Evolutionary conservation across 768 basidiomycete genomes (phyloP), one percentile per base, ranked within the genome.

Genomic region (Tylopilus cervinicoccineus): DNA sequence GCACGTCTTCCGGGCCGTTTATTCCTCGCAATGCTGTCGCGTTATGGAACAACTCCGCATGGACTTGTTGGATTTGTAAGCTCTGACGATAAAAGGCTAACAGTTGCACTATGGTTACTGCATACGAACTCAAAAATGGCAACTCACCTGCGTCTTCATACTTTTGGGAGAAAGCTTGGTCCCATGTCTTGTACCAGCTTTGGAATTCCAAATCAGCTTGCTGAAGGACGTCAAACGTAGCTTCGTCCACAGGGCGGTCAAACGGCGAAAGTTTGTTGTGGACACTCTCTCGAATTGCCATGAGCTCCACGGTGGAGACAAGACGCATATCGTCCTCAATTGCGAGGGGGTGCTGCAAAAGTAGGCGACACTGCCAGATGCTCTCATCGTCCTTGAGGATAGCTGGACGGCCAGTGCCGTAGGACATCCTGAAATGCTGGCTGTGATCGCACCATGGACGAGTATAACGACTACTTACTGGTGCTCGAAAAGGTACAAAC

Each of bases 251-350:
- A 5, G 87, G 80, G 0, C 80, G 78, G 55, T 94, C 89, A 36
- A 81, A 79, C 16, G 88, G 85, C n/a, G 84, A 80, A 36, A 96
- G 70, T 16, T 83, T 79, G 63, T 93, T 88, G 60, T 93, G 85
- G 2, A 94, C 76, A 22, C 86, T 79, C 59, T 95, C 93, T 51
- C 93, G 82, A 53, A 95, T 80, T 26, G 83, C 83, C 79, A 93
- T 92, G 47, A 95, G 76, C 60, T 97, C 93, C 23, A 97, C 92
- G 2, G 91, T 94, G 4, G 93, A 94, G 12, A 96, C 89, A 13
- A 97, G 80, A 48, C 93, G 86, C 81, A 92, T 93, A 60, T 97
- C 93, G 55, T 95, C 93, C 59, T 91, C 85, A 51, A 95, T 88
- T 13, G 90, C 80, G 24, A 95, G 70, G 31, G 93, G 93, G 64